A percentile compares a stretch with the other conserved stretches of the same genome.
Conservation (phyloP, 2,329 filamentous ascomycete genomes). For the Xylariaceae sp. region DNA sequence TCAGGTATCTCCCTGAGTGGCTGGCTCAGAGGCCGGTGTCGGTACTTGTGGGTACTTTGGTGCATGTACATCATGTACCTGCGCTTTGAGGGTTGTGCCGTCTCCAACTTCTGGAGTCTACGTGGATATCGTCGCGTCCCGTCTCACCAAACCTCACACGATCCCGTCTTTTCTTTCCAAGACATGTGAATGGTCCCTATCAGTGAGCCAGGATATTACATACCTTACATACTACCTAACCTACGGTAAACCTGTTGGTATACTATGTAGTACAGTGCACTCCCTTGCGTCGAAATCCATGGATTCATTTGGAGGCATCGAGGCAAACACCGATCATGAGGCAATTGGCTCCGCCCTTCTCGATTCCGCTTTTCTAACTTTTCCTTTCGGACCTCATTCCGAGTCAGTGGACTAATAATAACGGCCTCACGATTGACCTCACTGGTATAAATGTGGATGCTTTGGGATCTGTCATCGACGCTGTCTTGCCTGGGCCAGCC, state of each 20-base stretch:
- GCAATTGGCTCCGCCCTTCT: neutral
- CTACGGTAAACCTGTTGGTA: no score
- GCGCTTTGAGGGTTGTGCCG: neutral
- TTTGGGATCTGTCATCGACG: conserved; percentile 1
- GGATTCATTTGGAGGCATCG: neutral
- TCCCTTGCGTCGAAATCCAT: neutral
- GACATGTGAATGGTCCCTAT: neutral
- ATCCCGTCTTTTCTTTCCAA: no score
- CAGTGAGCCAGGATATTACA: neutral
- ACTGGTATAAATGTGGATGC: neutral
- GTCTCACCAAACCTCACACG: neutral
- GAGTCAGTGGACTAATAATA: neutral
- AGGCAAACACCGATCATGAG: neutral
- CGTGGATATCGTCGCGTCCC: neutral
- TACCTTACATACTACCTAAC: no score
- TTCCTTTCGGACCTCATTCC: neutral
- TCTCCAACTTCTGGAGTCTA: neutral
- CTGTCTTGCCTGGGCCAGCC: neutral
- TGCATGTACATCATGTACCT: neutral
- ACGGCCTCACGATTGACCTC: neutral
- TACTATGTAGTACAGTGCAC: neutral
- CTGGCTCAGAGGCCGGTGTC: neutral
- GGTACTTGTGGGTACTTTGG: neutral
- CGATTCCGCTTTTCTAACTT: neutral
- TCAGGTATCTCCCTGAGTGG: neutral